Evolutionary conservation across 2,329 filamentous ascomycete genomes (phyloP).

Genomic region (Coniella vitis): DNA sequence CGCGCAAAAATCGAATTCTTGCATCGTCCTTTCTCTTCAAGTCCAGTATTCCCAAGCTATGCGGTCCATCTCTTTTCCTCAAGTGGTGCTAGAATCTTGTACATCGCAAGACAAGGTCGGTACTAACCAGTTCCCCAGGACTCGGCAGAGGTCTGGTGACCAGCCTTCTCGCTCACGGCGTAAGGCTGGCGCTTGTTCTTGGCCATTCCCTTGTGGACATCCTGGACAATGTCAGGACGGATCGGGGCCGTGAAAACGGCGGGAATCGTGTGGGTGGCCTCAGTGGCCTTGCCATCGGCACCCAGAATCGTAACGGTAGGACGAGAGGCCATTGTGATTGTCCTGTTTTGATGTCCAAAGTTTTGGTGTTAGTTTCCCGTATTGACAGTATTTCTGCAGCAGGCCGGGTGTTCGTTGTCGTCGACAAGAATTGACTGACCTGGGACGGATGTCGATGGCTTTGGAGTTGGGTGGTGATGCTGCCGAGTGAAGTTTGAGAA

Average conservation of each 20-base stretch:
- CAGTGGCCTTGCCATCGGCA: constrained; percentile 89
- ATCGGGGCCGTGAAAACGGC: constrained; percentile 96
- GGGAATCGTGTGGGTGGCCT: constrained; percentile 85
- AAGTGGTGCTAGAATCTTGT: not conserved
- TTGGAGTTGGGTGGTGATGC: constrained; percentile 4
- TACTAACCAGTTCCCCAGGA: constrained; percentile 98
- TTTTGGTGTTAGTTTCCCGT: constrained; percentile 5
- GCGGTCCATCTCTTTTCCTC: not conserved
- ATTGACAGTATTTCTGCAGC: not conserved
- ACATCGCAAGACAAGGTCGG: constrained; percentile 10
- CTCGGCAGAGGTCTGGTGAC: constrained; percentile 99
- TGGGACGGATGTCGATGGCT: constrained; percentile 11
- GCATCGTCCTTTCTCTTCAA: too few relatives aligned
- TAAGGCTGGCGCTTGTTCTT: constrained; percentile 99
- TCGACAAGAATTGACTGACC: constrained; percentile 8
- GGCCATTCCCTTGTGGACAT: constrained; percentile 97
- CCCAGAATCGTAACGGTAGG: constrained; percentile 96
- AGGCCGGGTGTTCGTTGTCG: not conserved
- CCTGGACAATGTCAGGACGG: constrained; percentile 98
- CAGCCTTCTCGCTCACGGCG: constrained; percentile 99
- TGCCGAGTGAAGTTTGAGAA: constrained; percentile 4
- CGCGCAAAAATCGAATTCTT: too few relatives aligned
- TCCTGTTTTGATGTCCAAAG: constrained; percentile 11
- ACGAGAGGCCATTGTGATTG: constrained; percentile 76
- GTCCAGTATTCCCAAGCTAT: not conserved